Evolutionary conservation across 495 filamentous ascomycete genomes (phyloP), one percentile per base, ranked within the genome.

Genomic region (Penicillium atrosanguineum): DNA sequence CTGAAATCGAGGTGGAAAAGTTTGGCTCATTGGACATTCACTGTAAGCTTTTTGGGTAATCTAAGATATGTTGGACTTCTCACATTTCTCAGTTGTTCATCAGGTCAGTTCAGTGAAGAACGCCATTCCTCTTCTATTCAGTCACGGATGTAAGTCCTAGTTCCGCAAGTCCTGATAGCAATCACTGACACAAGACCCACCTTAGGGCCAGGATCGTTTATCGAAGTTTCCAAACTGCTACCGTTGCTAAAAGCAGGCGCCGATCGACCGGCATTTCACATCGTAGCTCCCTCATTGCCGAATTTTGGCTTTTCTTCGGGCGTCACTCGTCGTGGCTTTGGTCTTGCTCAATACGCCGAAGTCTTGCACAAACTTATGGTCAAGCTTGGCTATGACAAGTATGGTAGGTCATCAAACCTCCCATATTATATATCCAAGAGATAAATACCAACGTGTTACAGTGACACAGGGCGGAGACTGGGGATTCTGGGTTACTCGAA

Each of bases 381-480:
- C 9, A 69, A 75, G 40, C 79, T 92, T 8, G 80, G 81, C 0
- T 91, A 93, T 69, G 53, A 67, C 12, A 61, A 81, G 50, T 92
- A 93, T 65, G 79, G 80, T 69, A 66, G 29, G 52, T 49, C n/a
- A 21, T 28, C 18, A 8, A 37, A 0, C 0, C 14, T 3, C 12
- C 8, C 21, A 7, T 15, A 2, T 23, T n/a, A 2, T 21, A 9
- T 5, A 39, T 25, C 25, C 23, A 25, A 16, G 16, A 19, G 14
- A 19, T 41, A 12, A 55, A 6, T 11, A 11, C 44, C 28, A 34
- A 46, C 18, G 16, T 18, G 7, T 7, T 46, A 15, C 23, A 81
- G 68, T 87, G 1, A 81, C 77, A 4, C 83, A 86, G 61, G 86
- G 81, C 39, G 85, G 87, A 44, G 87, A 89, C 61, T 86, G 84